Base-by-base conservation (phyloP, 768 basidiomycete genomes). In the Amanita phalloides region DNA sequence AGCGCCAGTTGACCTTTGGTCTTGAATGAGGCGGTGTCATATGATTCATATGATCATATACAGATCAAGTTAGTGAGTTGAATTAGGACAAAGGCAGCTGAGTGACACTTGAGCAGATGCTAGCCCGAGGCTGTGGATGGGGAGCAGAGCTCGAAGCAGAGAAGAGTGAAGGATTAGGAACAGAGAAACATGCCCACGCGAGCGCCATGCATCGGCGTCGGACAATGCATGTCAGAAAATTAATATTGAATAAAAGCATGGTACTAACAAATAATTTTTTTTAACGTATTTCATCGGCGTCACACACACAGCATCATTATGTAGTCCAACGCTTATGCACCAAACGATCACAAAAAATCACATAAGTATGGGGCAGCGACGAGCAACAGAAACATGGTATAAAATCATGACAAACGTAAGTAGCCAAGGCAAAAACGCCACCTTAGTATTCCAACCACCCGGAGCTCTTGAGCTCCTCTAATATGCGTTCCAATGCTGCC, bases 111-210 rank as follows among this genome's bases (percentile, higher is more conserved):
- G 32, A 35, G 49, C 6, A 32, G 41, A 36, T 13, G 7, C 23
- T 20, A 23, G 25, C 10, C n/a, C 13, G 14, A 41, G 11, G 35
- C 26, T 23, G 43, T 17, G 42, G 51, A 32, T 13, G 33, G 13
- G 33, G 33, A 33, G 13, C 5, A 7, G 32, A 36, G 41, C n/a
- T 14, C n/a, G 35, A 45, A 36, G 41, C 21, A 32, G 17, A 44
- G 45, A 44, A 52, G 44, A 28, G 51, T 17, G 43, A 52, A 45
- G 51, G 43, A 52, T 14, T 28, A 32, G 51, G 43, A 45, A 35
- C 32, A 52, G 43, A 45, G 43, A 43, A 52, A 52, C 11, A 33
- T 17, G 33, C 42, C 13, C 51, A 52, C 51, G 51, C 51, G 43
- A 45, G 43, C n/a, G 35, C 33, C 51, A 52, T 45, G 51, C 43